phyloP scores from a whole-genome alignment of 257 asterid genomes.

The Gardenia jasminoides region DNA sequence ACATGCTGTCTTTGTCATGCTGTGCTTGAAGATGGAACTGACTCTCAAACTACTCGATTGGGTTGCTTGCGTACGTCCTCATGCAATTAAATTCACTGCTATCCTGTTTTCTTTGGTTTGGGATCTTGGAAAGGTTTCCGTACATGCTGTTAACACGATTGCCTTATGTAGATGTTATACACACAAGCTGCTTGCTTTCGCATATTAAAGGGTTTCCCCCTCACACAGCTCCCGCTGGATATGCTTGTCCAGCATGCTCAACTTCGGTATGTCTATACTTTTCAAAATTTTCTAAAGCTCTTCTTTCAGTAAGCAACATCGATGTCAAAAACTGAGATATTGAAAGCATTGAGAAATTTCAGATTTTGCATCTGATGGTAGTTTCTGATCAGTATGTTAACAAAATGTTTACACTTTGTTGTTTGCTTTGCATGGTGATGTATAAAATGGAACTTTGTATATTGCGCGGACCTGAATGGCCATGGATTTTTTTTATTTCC shows the following conservation, averaged over 20 bases:
- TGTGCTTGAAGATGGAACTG: slow-evolving; percentile 66
- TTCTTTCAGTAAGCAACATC: not conserved
- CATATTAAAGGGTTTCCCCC: slow-evolving; percentile 77
- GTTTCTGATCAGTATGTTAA: not conserved
- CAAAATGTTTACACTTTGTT: not conserved
- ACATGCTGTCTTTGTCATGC: slow-evolving; percentile 81
- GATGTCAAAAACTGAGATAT: not conserved
- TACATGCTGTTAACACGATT: slow-evolving; percentile 12
- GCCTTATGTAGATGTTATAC: slow-evolving; percentile 60
- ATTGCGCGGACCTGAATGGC: not conserved
- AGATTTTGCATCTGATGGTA: slow-evolving; percentile 1
- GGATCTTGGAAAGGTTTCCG: not conserved
- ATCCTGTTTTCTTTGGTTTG: not conserved
- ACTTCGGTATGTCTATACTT: slow-evolving; percentile 50
- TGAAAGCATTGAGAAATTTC: not conserved
- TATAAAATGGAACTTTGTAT: not conserved
- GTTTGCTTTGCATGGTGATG: not conserved
- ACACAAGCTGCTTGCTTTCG: slow-evolving; percentile 72
- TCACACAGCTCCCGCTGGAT: slow-evolving; percentile 87
- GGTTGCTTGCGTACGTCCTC: slow-evolving; percentile 89
- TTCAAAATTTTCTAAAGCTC: not conserved
- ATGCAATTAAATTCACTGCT: slow-evolving; percentile 6
- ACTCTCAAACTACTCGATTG: slow-evolving; percentile 73
- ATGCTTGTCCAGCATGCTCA: slow-evolving; percentile 75
- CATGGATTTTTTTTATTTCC: too few relatives aligned